Percentiles rank a stretch among this genome's conserved stretches.
Evolutionary conservation across 495 filamentous ascomycete species (phyloP).

Genomic region (Neurospora africana): DNA sequence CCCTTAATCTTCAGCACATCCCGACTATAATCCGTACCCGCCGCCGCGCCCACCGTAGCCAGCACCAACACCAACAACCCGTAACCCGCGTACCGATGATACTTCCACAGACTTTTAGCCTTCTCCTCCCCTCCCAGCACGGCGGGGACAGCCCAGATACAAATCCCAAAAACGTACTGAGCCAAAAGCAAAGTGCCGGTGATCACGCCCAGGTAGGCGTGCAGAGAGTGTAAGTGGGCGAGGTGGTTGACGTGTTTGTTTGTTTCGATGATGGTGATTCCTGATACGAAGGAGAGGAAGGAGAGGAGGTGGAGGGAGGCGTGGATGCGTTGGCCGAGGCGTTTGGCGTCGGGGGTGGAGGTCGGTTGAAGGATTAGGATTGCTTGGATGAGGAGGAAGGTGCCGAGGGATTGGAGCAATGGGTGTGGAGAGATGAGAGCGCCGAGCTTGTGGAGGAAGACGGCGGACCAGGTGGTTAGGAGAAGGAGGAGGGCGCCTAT

Average conservation of each 20-base stretch:
- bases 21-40: slow-evolving; percentile 58
- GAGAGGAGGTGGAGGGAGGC: slow-evolving; percentile 53
- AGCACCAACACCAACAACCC: slow-evolving; percentile 56
- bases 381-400: slow-evolving; percentile 65
- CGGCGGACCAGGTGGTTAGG: slow-evolving; percentile 59
- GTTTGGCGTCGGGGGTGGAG: slow-evolving; percentile 61
- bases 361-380: slow-evolving; percentile 86
- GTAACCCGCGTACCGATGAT: slow-evolving; percentile 76
- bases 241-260: slow-evolving; percentile 59
- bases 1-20: slow-evolving; percentile 53
- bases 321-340: slow-evolving; percentile 59
- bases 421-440: slow-evolving; percentile 81
- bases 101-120: slow-evolving; percentile 79
- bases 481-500: slow-evolving; percentile 46
- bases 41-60: slow-evolving; percentile 64
- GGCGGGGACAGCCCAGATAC: slow-evolving; percentile 60
- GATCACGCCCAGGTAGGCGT: slow-evolving; percentile 68
- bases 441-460: slow-evolving; percentile 52
- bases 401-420: slow-evolving; percentile 65
- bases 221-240: slow-evolving; percentile 63
- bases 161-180: slow-evolving; percentile 69
- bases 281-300: slow-evolving; percentile 49
- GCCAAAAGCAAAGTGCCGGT: slow-evolving; percentile 61
- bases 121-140: slow-evolving; percentile 69
- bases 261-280: slow-evolving; percentile 67